Conservation (phyloP, 305 asterid genomes). For the Plantago rigida region DNA sequence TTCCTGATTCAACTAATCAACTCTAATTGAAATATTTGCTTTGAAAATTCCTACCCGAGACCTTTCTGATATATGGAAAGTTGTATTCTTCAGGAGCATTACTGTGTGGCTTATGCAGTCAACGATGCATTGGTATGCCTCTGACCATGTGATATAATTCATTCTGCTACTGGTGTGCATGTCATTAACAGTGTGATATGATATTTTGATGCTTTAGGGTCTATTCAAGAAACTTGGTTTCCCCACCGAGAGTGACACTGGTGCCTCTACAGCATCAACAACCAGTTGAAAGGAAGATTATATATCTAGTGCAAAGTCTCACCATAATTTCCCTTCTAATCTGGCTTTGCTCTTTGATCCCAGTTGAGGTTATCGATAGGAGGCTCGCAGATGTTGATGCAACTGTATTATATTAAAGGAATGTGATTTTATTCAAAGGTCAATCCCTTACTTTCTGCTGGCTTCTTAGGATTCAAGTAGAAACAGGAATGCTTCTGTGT, state of each 20-base stretch:
- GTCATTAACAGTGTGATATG: not conserved
- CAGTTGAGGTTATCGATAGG: not conserved
- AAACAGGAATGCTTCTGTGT: no score
- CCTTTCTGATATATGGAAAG: constrained; percentile 10
- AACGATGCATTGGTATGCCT: constrained; percentile 70
- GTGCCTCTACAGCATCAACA: constrained; percentile 26
- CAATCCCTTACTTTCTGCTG: no score
- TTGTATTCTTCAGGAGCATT: constrained; percentile 69
- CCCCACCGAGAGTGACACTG: constrained; percentile 34
- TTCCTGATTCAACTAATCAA: constrained; percentile 5
- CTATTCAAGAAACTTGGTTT: constrained; percentile 57
- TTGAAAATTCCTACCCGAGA: no score
- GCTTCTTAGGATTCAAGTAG: no score
- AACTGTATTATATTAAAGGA: no score
- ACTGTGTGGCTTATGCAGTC: constrained; percentile 77
- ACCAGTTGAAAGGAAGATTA: constrained; percentile 8
- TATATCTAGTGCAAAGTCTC: constrained; percentile 16
- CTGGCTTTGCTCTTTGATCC: not conserved
- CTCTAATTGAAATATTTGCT: not conserved
- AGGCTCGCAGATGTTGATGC: not conserved
- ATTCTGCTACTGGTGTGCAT: not conserved
- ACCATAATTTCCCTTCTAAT: not conserved
- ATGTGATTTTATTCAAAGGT: no score
- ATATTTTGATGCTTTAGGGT: constrained; percentile 41
- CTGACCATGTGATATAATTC: constrained; percentile 8